Conservation (phyloP, 2,329 filamentous ascomycete genomes). For the Microsporum audouinii region DNA sequence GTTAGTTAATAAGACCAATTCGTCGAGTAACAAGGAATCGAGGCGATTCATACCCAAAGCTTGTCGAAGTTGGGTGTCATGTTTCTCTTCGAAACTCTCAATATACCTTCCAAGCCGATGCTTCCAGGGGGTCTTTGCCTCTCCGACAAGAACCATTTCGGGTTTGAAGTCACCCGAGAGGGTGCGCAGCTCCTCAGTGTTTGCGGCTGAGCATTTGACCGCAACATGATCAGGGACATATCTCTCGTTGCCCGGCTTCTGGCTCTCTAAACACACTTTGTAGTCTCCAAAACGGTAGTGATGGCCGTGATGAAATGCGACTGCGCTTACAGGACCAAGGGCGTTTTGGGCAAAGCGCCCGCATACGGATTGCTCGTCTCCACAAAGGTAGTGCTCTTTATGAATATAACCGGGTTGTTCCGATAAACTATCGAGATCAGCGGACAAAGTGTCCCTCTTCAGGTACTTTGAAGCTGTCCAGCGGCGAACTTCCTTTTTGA, state of each 20-base stretch:
- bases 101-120: too few relatives aligned
- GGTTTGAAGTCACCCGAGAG: too few relatives aligned
- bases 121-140: constrained; percentile 13
- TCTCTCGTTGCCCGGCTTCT: too few relatives aligned
- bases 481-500: not conserved
- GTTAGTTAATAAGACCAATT: not conserved
- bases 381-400: too few relatives aligned
- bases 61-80: too few relatives aligned
- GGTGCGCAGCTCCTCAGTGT: not conserved
- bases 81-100: too few relatives aligned
- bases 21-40: not conserved
- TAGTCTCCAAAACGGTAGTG: constrained; percentile 9
- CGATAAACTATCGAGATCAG: too few relatives aligned
- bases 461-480: not conserved
- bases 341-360: constrained; percentile 9
- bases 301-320: too few relatives aligned
- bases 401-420: too few relatives aligned
- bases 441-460: too few relatives aligned
- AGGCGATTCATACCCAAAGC: not conserved
- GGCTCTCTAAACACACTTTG: constrained; percentile 7
- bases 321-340: constrained; percentile 5
- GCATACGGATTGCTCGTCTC: constrained; percentile 10
- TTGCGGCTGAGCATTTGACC: not conserved
- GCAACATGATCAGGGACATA: constrained; percentile 8
- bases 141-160: constrained; percentile 10